Evolutionary conservation across 1,284 basidiomycete genomes (phyloP), one percentile per base, ranked within the genome.

Genomic region (Boletus semigastroideus): DNA sequence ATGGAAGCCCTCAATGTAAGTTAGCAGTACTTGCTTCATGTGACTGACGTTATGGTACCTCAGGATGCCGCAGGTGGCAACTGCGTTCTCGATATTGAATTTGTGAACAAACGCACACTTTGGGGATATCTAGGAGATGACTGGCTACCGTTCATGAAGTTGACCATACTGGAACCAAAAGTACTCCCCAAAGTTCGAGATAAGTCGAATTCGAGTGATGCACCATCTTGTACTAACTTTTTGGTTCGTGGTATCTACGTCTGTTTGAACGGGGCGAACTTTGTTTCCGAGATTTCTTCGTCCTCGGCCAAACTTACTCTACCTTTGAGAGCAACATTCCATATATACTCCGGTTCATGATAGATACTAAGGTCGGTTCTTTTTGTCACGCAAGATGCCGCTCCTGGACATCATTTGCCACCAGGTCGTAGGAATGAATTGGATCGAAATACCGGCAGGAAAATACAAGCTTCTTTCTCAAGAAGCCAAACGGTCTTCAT

Each of bases 401-500:
- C 6, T 31, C 25, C n/a, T 22, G 6, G 2, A 31, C n/a, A 39
- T 46, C 10, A n/a, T 10, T 41, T 30, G 9, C 48, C 14, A 4
- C 9, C 57, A 95, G 91, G 83, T 98, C 20, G 86, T 94, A 40
- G 94, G 94, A 4, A 98, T 98, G 94, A 98, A 96, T 66, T 98
- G 94, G 94, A 87, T 98, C 38, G 93, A 97, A 70, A 74, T 94
- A 17, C 88, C 89, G 2, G 84, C 86, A 1, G 90, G 90, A 2
- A 84, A 83, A 60, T 98, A 97, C 64, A 75, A 76, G 16, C 60
- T 95, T 10, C 56, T 86, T 16, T 61, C 78, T 1, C 74, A 71
- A 9, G 74, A 76, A 30, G 76, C 78, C 30, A 90, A 85, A 65
- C 78, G 79, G 40, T 95, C 94, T 0, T 78, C 79, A 38, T 97